These are phyloP conservation scores for Claviceps maximensis DNA, from an alignment of 2,329 filamentous ascomycete genomes.

Conservation along the genomic window DNA sequence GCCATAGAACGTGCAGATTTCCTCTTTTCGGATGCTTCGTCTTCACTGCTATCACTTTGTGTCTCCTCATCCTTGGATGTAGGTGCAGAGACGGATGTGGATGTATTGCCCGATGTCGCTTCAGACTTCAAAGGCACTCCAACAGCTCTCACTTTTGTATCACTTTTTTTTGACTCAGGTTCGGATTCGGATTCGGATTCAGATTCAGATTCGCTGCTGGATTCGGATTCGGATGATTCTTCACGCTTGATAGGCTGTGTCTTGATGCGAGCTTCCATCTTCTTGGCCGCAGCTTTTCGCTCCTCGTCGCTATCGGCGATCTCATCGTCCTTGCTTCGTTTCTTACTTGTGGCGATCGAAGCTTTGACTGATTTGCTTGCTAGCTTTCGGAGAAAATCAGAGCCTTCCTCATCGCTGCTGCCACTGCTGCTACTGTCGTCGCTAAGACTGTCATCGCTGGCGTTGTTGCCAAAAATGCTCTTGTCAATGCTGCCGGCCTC, in stretches of 20 bases:
- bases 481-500: slow-evolving; percentile 11
- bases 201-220: slow-evolving; percentile 14
- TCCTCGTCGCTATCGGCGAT: slow-evolving; percentile 31
- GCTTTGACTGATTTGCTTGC: slow-evolving; percentile 7
- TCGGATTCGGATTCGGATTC: slow-evolving; percentile 7
- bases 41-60: slow-evolving; percentile 6
- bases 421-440: slow-evolving; percentile 21
- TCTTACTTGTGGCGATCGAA: slow-evolving; percentile 11
- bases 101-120: slow-evolving; percentile 3
- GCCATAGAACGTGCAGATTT: background rate
- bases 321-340: slow-evolving; percentile 22
- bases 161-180: slow-evolving; percentile 10
- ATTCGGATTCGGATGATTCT: slow-evolving; percentile 15
- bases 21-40: slow-evolving; percentile 10
- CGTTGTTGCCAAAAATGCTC: slow-evolving; percentile 17
- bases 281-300: slow-evolving; percentile 17
- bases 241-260: background rate
- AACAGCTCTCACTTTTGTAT: slow-evolving; percentile 5
- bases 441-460: slow-evolving; percentile 18
- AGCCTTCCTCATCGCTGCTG: slow-evolving; percentile 19
- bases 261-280: slow-evolving; percentile 6
- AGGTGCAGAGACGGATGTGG: slow-evolving; percentile 13
- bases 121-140: slow-evolving; percentile 1
- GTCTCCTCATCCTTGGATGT: slow-evolving; percentile 8
- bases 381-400: slow-evolving; percentile 22